phyloP scores from a whole-genome alignment of 1,139 yeast species.

The Candida sojae region DNA sequence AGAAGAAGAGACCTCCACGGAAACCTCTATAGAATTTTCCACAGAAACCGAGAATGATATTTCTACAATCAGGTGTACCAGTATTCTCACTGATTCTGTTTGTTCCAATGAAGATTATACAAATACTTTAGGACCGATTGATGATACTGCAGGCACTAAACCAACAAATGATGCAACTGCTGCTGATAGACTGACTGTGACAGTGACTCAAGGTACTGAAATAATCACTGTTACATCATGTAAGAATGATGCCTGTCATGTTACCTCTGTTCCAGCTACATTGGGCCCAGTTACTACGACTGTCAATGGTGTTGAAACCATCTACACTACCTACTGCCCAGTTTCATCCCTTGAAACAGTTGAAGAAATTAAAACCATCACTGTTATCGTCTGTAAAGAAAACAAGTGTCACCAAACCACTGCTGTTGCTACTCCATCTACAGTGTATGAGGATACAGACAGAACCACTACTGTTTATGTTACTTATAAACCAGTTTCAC shows the following conservation, averaged over 20 bases:
- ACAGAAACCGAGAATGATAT: background rate
- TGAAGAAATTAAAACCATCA: slow-evolving; percentile 17
- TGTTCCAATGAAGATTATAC: slow-evolving; percentile 12
- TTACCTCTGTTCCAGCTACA: slow-evolving; percentile 23
- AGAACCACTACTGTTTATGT: background rate
- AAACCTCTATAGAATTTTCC: no score
- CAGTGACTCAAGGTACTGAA: slow-evolving; percentile 7
- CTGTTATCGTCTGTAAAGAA: slow-evolving; percentile 52
- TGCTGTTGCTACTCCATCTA: slow-evolving; percentile 28
- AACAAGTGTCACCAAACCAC: slow-evolving; percentile 30
- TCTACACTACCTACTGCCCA: slow-evolving; percentile 21
- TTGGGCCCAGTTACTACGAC: slow-evolving; percentile 14
- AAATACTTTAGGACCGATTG: background rate
- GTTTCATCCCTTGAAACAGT: slow-evolving; percentile 24
- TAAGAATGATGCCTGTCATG: slow-evolving; percentile 32
- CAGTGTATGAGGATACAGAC: slow-evolving; percentile 19
- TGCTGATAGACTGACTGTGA: slow-evolving; percentile 6
- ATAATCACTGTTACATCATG: slow-evolving; percentile 49
- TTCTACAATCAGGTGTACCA: background rate
- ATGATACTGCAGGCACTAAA: background rate
- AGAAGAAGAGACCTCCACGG: background rate
- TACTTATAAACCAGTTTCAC: background rate
- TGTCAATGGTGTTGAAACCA: slow-evolving; percentile 9
- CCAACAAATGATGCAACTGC: background rate
- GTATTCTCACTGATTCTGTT: background rate